Evolutionary conservation across 78 protist species (phyloP).

Genomic region (Dictyostelium capitatum): DNA sequence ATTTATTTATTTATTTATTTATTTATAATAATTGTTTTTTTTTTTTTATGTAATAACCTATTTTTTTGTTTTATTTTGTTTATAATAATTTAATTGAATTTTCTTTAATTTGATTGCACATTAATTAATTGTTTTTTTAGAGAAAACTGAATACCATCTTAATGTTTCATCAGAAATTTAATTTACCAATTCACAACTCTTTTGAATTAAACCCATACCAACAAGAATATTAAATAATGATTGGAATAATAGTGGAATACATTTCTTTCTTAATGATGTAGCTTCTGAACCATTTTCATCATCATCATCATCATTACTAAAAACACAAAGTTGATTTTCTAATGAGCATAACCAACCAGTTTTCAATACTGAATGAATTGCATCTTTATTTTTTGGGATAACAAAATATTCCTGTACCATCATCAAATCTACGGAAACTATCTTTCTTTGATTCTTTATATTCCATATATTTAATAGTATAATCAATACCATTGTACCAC

Average conservation of each 20-base stretch:
- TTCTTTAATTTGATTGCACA: neutral
- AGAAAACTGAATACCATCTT: constrained; percentile 59
- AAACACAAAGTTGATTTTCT: constrained; percentile 22
- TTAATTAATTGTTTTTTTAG: constrained; percentile 18
- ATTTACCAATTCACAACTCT: constrained; percentile 20
- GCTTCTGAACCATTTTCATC: constrained; percentile 20
- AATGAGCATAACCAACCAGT: constrained; percentile 67
- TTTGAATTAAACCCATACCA: constrained; percentile 15
- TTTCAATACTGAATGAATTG: constrained; percentile 1
- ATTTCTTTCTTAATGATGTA: constrained; percentile 17
- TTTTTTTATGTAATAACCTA: neutral
- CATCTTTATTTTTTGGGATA: neutral
- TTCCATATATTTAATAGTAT: constrained; percentile 27
- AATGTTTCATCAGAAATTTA: constrained; percentile 43
- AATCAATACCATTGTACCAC: constrained; percentile 48
- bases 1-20: neutral
- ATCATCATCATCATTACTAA: neutral
- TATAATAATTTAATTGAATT: constrained; percentile 27
- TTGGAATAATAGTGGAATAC: constrained; percentile 48
- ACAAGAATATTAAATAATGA: constrained; percentile 6
- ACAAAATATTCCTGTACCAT: constrained; percentile 12
- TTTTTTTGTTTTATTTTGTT: neutral
- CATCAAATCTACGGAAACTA: neutral
- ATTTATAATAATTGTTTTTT: neutral
- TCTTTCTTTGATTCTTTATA: neutral